phyloP scores from a whole-genome alignment of 2,329 filamentous ascomycete species.

The Neopestalotiopsis clavispora region DNA sequence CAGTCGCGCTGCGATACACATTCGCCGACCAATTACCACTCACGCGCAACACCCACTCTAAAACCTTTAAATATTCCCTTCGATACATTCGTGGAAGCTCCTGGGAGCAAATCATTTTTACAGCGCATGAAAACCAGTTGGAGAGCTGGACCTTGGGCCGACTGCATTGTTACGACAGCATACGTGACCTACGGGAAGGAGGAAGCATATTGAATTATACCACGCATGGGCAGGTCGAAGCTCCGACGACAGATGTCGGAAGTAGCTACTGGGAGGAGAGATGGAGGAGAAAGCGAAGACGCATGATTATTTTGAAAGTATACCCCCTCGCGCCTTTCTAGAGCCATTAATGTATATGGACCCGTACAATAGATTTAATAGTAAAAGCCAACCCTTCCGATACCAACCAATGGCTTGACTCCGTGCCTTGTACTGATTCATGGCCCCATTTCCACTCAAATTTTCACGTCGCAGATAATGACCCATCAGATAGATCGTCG shows the following conservation, averaged over 20 bases:
- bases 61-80: background rate
- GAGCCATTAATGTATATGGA: slow-evolving; percentile 39
- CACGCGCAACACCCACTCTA: background rate
- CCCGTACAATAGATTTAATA: slow-evolving; percentile 38
- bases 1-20: background rate
- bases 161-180: slow-evolving; percentile 16
- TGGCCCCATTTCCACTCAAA: background rate
- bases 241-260: background rate
- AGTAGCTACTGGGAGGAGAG: background rate
- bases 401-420: background rate
- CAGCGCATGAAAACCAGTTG: background rate
- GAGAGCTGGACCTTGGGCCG: slow-evolving; percentile 11
- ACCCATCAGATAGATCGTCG: too few species aligned
- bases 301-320: slow-evolving; percentile 32
- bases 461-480: background rate
- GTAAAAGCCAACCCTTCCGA: slow-evolving; percentile 17
- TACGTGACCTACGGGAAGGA: slow-evolving; percentile 9
- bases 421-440: background rate
- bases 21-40: background rate
- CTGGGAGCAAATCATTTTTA: background rate
- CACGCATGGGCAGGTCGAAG: background rate
- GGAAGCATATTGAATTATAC: slow-evolving; percentile 7
- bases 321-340: slow-evolving; percentile 31
- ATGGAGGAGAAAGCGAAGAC: slow-evolving; percentile 10
- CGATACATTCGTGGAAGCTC: slow-evolving; percentile 3